Conservation (phyloP, 495 filamentous ascomycete species). For the Xylaria intraflava region DNA sequence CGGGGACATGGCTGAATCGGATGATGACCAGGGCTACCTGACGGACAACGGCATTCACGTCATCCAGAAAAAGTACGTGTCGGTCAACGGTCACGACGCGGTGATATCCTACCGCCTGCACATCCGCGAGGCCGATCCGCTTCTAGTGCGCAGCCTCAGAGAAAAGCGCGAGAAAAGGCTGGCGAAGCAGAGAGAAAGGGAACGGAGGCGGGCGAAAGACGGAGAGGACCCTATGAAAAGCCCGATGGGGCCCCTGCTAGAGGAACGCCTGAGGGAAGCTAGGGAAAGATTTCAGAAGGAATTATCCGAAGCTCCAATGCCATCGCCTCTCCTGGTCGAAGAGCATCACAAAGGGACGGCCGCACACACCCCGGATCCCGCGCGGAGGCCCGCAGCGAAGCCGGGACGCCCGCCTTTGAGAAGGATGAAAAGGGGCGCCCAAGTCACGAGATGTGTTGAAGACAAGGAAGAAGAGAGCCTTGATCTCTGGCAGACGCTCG, state of each 20-base stretch:
- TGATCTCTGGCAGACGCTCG: conserved; percentile 1
- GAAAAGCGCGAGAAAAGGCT: not conserved
- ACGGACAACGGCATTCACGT: conserved; percentile 1
- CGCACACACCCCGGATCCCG: too few relatives aligned
- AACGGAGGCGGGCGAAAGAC: not conserved
- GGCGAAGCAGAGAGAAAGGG: not conserved
- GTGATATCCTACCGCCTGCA: not conserved
- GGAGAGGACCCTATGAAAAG: not conserved
- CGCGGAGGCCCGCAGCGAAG: not conserved
- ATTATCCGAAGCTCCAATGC: not conserved
- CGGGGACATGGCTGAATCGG: not conserved
- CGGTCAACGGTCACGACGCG: not conserved
- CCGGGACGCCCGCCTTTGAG: not conserved
- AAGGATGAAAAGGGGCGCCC: not conserved
- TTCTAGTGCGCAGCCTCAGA: not conserved
- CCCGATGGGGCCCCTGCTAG: not conserved
- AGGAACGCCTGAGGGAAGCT: not conserved
- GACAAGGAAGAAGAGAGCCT: not conserved
- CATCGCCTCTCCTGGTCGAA: not conserved
- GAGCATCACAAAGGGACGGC: not conserved
- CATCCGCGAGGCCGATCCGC: not conserved
- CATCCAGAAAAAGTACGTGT: not conserved
- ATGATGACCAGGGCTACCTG: not conserved
- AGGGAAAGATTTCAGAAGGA: not conserved
- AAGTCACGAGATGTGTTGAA: not conserved